Percentiles rank a stretch among this genome's conserved stretches.
These are phyloP conservation scores for Sporobolomyces pararoseus DNA, from an alignment of 768 basidiomycete species.

Conservation along the genomic window DNA sequence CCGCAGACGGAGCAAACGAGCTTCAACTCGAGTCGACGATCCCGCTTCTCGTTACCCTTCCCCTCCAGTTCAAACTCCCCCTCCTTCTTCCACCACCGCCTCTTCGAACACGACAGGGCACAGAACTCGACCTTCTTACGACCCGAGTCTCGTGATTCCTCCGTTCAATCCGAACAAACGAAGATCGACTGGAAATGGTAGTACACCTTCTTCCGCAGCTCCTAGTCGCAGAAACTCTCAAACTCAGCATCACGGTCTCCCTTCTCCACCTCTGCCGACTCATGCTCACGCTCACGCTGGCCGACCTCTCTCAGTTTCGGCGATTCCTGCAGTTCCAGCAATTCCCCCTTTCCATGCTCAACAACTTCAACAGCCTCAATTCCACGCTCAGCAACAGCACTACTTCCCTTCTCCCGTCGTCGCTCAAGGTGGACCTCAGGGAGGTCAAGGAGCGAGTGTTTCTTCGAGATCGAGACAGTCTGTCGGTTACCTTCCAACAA, in stretches of 20 bases:
- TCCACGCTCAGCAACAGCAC: conserved; percentile 9
- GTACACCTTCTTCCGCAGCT: neutral
- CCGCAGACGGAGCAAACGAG: conserved; percentile 15
- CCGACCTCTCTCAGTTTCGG: conserved; percentile 15
- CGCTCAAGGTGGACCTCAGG: neutral
- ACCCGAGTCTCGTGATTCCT: conserved; percentile 36
- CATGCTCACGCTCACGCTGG: conserved; percentile 17
- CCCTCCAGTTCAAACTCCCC: conserved; percentile 5
- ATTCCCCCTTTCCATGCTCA: conserved; percentile 20
- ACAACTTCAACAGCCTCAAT: conserved; percentile 5
- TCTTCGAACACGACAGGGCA: neutral
- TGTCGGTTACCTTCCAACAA: conserved; percentile 36
- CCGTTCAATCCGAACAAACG: conserved; percentile 43
- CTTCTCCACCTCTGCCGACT: conserved; percentile 14
- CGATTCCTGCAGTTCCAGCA: conserved; percentile 14
- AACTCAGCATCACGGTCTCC: neutral
- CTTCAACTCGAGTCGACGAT: conserved; percentile 11
- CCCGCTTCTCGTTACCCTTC: conserved; percentile 14
- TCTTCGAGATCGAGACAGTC: conserved; percentile 36
- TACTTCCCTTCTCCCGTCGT: neutral
- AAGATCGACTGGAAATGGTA: conserved; percentile 1
- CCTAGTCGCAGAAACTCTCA: conserved; percentile 16
- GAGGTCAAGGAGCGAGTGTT: conserved; percentile 28
- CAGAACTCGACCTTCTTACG: conserved; percentile 11
- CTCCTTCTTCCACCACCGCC: neutral